A percentile compares a stretch with the other conserved stretches of the same genome.
Evolutionary conservation across 768 basidiomycete species (phyloP).

Genomic region (Trametes cubensis): DNA sequence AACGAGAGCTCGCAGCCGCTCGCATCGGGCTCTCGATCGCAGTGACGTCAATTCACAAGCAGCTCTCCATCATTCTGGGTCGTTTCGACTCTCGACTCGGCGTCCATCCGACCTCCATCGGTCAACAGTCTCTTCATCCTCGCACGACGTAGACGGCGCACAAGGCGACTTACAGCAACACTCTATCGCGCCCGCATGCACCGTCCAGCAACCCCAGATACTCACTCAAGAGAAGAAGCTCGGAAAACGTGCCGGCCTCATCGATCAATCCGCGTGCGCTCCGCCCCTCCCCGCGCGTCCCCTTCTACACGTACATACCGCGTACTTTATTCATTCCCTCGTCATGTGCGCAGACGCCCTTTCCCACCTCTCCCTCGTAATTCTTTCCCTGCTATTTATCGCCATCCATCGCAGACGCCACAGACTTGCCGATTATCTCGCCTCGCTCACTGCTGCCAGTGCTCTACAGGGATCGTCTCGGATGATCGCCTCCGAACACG

Average conservation of each 20-base stretch:
- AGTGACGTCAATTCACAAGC: slow-evolving; percentile 4
- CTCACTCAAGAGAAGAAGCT: neutral
- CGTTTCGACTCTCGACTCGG: neutral
- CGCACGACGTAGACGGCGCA: neutral
- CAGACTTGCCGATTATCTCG: too few relatives aligned
- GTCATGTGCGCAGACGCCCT: neutral
- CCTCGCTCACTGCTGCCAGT: too few relatives aligned
- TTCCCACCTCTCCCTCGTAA: neutral
- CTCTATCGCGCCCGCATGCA: neutral
- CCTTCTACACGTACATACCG: slow-evolving; percentile 4
- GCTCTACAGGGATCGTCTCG: too few relatives aligned
- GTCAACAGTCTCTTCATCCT: neutral
- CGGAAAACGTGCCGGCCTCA: slow-evolving; percentile 9
- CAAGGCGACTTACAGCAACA: neutral
- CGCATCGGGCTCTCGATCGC: slow-evolving; percentile 9
- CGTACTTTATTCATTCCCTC: neutral
- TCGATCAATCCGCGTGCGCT: slow-evolving; percentile 3
- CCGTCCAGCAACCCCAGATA: too few relatives aligned
- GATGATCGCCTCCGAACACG: too few relatives aligned
- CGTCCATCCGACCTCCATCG: too few relatives aligned
- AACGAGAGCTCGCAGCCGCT: neutral
- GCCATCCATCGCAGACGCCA: neutral
- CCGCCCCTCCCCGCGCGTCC: neutral
- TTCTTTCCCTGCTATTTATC: neutral
- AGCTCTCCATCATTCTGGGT: neutral